Base-by-base conservation (phyloP, 176 grass and related monocot genomes). In the Cenchrus fungigraminus region DNA sequence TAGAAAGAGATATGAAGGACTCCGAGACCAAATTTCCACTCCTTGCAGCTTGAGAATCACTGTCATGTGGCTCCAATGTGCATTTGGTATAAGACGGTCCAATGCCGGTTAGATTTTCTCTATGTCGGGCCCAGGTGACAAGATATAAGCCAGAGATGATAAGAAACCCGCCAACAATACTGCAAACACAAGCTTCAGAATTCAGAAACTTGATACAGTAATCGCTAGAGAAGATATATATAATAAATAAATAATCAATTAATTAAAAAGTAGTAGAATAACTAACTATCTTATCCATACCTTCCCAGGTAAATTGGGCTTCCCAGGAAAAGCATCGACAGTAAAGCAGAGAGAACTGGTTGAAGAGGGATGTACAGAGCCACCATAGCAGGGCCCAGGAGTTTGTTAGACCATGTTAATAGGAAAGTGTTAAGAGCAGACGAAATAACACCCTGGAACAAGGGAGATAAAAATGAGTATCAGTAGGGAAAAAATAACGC, bases 381-480 rank as follows among this genome's bases (percentile, higher is more conserved):
- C 57, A 98, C 93, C 76, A 95, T 86, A 72, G 91, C 83, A 86
- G 95, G 93, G 59, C 93, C 95, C 67, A 95, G 19, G 86, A 93
- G 90, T 86, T 98, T 93, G 84, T 95, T 98, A 77, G 91, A 92
- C 95, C 95, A 95, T 80, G 93, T 98, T 88, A 98, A 70, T 74
- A 95, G 49, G 79, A 83, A 76, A 74, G 77, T 87, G 84, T 95
- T 98, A 57, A 94, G 76, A 85, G 92, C 90, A 70, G 93, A 95
- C 31, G 87, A 88, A 63, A 87, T 52, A 77, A 98, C 19, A 42
- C 93, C 95, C 93, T 98, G 80, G 43, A 91, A 90, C 70, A 79
- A 57, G 34, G 37, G 6, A 37, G 34, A 52, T 14, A 69, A 78
- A 75, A 66, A 19, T 79, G 77, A 79, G 60, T 79, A 12, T 25